Evolutionary conservation across 164 flowering plant genomes (phyloP).

Genomic region (Tinospora cordifolia): DNA sequence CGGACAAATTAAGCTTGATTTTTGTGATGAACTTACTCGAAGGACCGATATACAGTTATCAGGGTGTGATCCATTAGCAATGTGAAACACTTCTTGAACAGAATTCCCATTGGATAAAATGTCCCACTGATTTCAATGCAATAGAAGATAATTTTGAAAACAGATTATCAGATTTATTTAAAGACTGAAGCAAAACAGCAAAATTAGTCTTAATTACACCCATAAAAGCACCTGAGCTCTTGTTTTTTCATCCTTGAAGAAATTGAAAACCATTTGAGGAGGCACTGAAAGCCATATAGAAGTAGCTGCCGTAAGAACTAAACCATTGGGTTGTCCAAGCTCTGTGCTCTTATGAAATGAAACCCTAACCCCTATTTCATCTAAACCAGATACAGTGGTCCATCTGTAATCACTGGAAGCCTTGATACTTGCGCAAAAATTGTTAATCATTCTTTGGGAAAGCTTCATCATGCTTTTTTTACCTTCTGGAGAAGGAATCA

Average conservation of each 20-base stretch:
- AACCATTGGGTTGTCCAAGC: conserved; percentile 67
- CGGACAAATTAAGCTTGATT: too few relatives aligned
- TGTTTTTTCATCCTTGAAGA: conserved; percentile 38
- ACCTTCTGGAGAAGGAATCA: conserved; percentile 34
- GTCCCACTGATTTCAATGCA: conserved; percentile 53
- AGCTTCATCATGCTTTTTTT: conserved; percentile 56
- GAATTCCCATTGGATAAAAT: conserved; percentile 53
- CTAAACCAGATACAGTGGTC: conserved; percentile 38
- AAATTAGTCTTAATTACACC: neutral
- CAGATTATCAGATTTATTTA: neutral
- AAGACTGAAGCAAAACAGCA: neutral
- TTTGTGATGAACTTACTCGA: conserved; percentile 17
- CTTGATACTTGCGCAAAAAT: conserved; percentile 59
- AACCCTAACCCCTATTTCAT: conserved; percentile 42
- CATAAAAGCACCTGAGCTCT: conserved; percentile 21
- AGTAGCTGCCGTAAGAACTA: conserved; percentile 61
- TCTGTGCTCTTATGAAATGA: conserved; percentile 42
- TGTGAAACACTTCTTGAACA: conserved; percentile 49
- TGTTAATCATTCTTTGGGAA: conserved; percentile 57
- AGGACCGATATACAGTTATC: conserved; percentile 45
- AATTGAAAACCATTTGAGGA: conserved; percentile 46
- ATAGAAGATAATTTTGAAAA: neutral
- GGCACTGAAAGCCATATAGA: conserved; percentile 68
- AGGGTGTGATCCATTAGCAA: conserved; percentile 51
- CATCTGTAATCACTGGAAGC: conserved; percentile 47